Base-by-base conservation (phyloP, 2,329 filamentous ascomycete species). In the Aspergillus costaricaensis region DNA sequence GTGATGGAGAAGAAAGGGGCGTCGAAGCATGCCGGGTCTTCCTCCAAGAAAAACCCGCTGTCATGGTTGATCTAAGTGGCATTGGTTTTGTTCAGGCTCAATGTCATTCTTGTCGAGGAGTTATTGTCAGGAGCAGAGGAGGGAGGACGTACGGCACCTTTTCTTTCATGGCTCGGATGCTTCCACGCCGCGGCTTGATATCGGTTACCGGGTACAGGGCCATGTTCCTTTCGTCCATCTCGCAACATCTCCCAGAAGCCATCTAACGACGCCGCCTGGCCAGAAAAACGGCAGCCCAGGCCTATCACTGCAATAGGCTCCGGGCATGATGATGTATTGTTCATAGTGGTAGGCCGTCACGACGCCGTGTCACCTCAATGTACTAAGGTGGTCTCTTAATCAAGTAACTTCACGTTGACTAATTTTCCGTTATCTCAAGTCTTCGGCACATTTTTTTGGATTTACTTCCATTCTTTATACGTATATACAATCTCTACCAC, bases 271-370 rank as follows among this genome's bases (percentile, higher is more conserved):
- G 55, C 63, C 2, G 68, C 68, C 19, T 67, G 71, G 6, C 72
- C 72, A 14, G 73, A 65, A 36, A 74, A 72, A 12, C 72, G 66
- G 55, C 73, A 73, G 19, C 71, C 67, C 60, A 77, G 75, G 48
- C 77, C 77, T 59, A 80, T 70, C 14, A 80, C 73, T n/a, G 77
- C 77, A 55, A 76, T 73, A 15, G 67, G 61, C 49, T 66, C 43
- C 3, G 43, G 43, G 12, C n/a, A 19, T 21, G 43, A 19, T n/a
- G 21, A 9, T 5, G 25, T 25, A 10, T 49, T 10, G 12, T 15
- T 10, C 47, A 49, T 49, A 21, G 25, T 49, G 8, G 12, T 36
- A 36, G 32, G 32, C 32, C 32, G 32, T 36, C 32, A 15, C 5
- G 32, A 36, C 32, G 32, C 12, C 12, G 12, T 36, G 12, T 36